Base-by-base conservation (phyloP, 2,329 filamentous ascomycete genomes). In the Penicillium decumbens region DNA sequence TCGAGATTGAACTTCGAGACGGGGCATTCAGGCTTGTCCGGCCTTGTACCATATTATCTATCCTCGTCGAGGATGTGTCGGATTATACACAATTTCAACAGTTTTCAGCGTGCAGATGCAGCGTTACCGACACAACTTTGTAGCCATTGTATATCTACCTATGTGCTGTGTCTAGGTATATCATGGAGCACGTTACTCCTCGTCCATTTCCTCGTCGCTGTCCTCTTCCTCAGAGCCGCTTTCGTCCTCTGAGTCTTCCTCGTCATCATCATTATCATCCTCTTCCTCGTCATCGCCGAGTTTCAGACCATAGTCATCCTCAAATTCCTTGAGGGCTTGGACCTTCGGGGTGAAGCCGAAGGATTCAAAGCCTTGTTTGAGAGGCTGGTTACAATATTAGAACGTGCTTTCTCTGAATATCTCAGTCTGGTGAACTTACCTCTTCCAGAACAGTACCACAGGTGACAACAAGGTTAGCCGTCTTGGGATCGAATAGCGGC, bases 281-380 rank as follows among this genome's bases (percentile, higher is more conserved):
- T 80, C 81, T 2, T 82, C 82, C 3, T 82, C 80, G 0, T 78
- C 82, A 3, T 79, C 80, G 2, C 75, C 77, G 2, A 77, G 78
- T 66, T 87, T 80, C 41, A 96, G 72, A 0, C 92, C 92, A 66
- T 97, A 97, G 63, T 90, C 88, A 56, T 96, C 89, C 68, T 95
- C 83, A 69, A 95, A 97, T 61, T 87, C 80, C 37, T 84, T 82
- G 43, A 97, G 77, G 25, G 85, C 77, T 64, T 85, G 84, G 33
- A 88, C 79, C 64, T 88, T 80, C 0, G 87, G 85, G 67, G 84
- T 85, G 75, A 95, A 98, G 0, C 90, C 90, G 49, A 83, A 84
- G 1, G 75, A 76, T 58, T 82, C 79, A 61, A 97, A 88, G 1
- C 86, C 84, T 58, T 84, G 84, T 61, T 86, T 81, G 59, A 95